phyloP scores from a whole-genome alignment of 352 stramenopile genomes.

The Phytopythium kandeliae region DNA sequence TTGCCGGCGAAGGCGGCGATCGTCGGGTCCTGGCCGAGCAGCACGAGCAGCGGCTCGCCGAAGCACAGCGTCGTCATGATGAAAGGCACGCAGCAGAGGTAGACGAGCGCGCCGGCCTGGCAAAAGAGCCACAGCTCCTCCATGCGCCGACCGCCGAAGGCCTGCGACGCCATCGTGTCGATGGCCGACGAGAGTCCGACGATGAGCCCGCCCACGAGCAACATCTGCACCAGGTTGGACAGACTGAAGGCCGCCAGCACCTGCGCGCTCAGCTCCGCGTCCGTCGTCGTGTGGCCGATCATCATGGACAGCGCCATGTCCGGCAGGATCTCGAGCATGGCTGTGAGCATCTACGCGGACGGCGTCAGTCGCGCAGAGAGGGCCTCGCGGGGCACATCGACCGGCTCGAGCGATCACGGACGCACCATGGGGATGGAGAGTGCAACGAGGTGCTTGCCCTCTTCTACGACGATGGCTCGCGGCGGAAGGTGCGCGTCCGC shows the following conservation, averaged over 20 bases:
- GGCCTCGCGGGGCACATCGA: not conserved
- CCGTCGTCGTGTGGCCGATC: slow-evolving; percentile 39
- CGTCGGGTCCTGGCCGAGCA: slow-evolving; percentile 43
- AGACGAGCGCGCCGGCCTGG: slow-evolving; percentile 51
- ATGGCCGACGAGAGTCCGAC: slow-evolving; percentile 49
- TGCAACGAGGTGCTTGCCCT: slow-evolving; percentile 20
- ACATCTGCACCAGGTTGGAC: slow-evolving; percentile 40
- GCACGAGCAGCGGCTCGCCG: slow-evolving; percentile 35
- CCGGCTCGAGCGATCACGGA: not conserved
- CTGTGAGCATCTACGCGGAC: slow-evolving; percentile 24
- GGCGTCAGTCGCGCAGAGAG: not conserved
- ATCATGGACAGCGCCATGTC: slow-evolving; percentile 49
- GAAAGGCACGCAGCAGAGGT: slow-evolving; percentile 27
- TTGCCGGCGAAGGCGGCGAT: slow-evolving; percentile 37
- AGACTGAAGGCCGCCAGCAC: slow-evolving; percentile 57
- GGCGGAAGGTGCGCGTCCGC: slow-evolving; percentile 15
- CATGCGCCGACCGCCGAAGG: slow-evolving; percentile 51
- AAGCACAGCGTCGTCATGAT: slow-evolving; percentile 32
- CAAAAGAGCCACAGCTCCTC: slow-evolving; percentile 58
- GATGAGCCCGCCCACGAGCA: slow-evolving; percentile 41
- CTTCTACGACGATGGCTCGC: slow-evolving; percentile 33
- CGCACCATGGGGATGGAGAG: slow-evolving; percentile 31
- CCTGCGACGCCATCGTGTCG: slow-evolving; percentile 62
- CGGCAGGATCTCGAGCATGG: slow-evolving; percentile 44
- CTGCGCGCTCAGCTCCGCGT: slow-evolving; percentile 37